Evolutionary conservation across 78 protist genomes (phyloP).

Genomic region (Dictyostelium purpureum): DNA sequence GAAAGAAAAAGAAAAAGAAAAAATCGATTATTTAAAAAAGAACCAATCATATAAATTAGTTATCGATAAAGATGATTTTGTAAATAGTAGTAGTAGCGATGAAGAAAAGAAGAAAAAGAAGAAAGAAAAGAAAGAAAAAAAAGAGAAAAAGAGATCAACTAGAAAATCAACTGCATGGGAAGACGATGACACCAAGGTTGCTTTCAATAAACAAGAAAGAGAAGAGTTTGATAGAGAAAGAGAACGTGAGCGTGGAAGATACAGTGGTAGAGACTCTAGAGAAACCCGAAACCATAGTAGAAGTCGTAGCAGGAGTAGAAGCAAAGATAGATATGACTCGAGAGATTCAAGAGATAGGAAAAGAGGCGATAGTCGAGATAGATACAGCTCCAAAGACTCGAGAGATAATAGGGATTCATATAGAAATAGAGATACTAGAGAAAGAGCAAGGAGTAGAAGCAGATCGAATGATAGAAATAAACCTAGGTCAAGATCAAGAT

Average conservation of each 20-base stretch:
- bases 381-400: no score
- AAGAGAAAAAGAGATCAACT: neutral
- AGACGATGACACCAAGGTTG: neutral
- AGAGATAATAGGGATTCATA: no score
- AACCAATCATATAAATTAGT: slow-evolving; percentile 54
- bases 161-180: neutral
- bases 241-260: no score
- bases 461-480: neutral
- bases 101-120: slow-evolving; percentile 10
- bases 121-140: slow-evolving; percentile 18
- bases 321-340: no score
- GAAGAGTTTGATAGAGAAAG: neutral
- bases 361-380: no score
- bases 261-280: no score
- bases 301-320: no score
- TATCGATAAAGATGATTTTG: neutral
- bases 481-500: neutral
- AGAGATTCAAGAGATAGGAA: no score
- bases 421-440: neutral
- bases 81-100: neutral
- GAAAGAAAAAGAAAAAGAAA: slow-evolving; percentile 21
- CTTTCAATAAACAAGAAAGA: neutral
- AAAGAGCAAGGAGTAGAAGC: neutral
- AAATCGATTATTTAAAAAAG: slow-evolving; percentile 23
- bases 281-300: no score